Evolutionary conservation across 495 filamentous ascomycete genomes (phyloP).

Genomic region (Tuber magnatum): DNA sequence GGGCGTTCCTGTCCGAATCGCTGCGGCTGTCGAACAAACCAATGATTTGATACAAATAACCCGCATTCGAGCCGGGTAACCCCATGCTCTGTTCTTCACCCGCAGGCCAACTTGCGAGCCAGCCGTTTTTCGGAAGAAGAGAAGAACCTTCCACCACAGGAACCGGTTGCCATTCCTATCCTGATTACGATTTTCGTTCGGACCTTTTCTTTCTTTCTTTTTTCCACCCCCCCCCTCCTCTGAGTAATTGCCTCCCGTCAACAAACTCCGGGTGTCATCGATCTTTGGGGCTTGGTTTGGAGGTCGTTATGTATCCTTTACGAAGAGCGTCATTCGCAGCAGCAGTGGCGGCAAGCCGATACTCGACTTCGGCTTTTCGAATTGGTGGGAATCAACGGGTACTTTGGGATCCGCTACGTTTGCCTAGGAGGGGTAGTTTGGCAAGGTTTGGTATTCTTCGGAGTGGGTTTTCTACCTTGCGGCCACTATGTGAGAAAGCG

Average conservation of each 20-base stretch:
- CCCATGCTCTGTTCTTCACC: neutral
- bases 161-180: neutral
- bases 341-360: slow-evolving; percentile 10
- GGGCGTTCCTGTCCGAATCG: neutral
- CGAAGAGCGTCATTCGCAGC: slow-evolving; percentile 18
- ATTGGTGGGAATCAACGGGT: slow-evolving; percentile 39
- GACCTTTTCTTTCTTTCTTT: neutral
- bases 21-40: neutral
- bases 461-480: slow-evolving; percentile 46
- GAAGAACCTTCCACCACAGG: slow-evolving; percentile 17
- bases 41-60: neutral
- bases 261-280: neutral
- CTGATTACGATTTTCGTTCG: neutral
- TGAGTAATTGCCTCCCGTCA: neutral
- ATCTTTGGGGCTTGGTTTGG: slow-evolving; percentile 15
- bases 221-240: neutral
- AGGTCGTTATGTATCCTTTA: slow-evolving; percentile 18
- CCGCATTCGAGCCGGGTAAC: slow-evolving; percentile 23
- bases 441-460: slow-evolving; percentile 25
- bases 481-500: slow-evolving; percentile 13
- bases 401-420: slow-evolving; percentile 2
- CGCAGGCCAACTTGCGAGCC: neutral
- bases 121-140: slow-evolving; percentile 13
- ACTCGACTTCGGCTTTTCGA: slow-evolving; percentile 22
- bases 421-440: neutral